A percentile compares a stretch with the other conserved stretches of the same genome.
Evolutionary conservation across 257 asterid genomes (phyloP).

Genomic region (Ilex aquifolium): DNA sequence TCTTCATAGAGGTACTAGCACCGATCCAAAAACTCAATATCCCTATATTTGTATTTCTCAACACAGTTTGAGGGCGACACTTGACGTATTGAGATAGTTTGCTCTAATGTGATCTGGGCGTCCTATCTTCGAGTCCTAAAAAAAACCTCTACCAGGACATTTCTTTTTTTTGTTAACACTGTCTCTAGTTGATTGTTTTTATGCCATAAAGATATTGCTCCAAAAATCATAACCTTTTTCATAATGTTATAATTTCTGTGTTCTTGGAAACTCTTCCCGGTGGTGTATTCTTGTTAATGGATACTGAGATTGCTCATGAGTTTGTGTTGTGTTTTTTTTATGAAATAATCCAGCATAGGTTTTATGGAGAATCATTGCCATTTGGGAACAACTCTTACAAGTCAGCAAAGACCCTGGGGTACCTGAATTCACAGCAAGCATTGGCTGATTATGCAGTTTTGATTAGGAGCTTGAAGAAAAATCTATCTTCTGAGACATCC

Average conservation of each 20-base stretch:
- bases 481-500: conserved; percentile 66
- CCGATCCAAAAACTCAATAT: conserved; percentile 1
- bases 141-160: too few relatives aligned
- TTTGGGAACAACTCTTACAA: conserved; percentile 48
- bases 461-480: conserved; percentile 57
- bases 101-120: too few relatives aligned
- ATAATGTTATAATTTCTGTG: too few relatives aligned
- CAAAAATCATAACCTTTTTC: too few relatives aligned
- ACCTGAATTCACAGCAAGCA: conserved; percentile 73
- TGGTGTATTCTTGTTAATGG: too few relatives aligned
- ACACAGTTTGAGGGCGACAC: not conserved
- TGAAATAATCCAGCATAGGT: conserved; percentile 53
- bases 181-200: too few relatives aligned
- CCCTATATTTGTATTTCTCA: not conserved
- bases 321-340: not conserved
- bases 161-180: too few relatives aligned
- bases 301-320: too few relatives aligned
- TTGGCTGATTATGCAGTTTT: conserved; percentile 69
- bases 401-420: conserved; percentile 60
- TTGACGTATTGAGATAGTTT: too few relatives aligned
- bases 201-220: too few relatives aligned
- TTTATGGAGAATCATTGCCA: conserved; percentile 74
- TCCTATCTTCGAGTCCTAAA: too few relatives aligned
- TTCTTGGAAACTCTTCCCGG: too few relatives aligned
- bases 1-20: conserved; percentile 56